Conservation (phyloP, 805 yeast species). For the Hanseniaspora vineae region DNA sequence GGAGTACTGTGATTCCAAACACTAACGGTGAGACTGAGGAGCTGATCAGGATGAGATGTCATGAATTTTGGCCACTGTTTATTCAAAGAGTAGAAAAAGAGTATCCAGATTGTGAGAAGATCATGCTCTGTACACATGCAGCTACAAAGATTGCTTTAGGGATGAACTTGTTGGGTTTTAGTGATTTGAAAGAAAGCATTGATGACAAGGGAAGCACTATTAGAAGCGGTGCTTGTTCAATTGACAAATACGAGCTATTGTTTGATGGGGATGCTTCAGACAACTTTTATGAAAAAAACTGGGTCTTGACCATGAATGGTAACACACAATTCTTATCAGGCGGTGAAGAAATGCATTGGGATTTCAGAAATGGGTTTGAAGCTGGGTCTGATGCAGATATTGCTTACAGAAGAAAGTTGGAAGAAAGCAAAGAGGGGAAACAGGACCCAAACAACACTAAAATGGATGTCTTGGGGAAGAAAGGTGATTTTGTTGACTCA, state of each 20-base stretch:
- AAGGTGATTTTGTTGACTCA: no score
- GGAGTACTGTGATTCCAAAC: constrained; percentile 48
- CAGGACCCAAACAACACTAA: no score
- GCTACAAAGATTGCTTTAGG: constrained; percentile 87
- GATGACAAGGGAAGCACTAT: constrained; percentile 34
- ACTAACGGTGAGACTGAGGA: constrained; percentile 59
- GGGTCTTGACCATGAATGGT: constrained; percentile 63
- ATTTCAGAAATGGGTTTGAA: constrained; percentile 60
- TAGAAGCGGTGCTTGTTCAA: constrained; percentile 75
- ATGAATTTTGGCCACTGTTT: constrained; percentile 39
- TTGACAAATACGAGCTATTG: constrained; percentile 44
- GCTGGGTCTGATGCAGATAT: constrained; percentile 89
- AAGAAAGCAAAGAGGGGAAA: constrained; percentile 8
- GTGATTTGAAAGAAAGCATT: constrained; percentile 37
- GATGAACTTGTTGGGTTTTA: constrained; percentile 49
- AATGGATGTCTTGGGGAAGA: no score
- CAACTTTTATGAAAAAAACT: constrained; percentile 19
- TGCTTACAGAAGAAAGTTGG: constrained; percentile 31
- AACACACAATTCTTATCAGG: constrained; percentile 50
- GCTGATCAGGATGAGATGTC: constrained; percentile 54
- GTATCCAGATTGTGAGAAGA: constrained; percentile 46
- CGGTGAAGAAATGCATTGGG: constrained; percentile 95
- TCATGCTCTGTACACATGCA: constrained; percentile 82
- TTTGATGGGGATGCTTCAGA: constrained; percentile 9
- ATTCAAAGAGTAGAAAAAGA: constrained; percentile 42